phyloP scores from a whole-genome alignment of 2,329 filamentous ascomycete species.

The Alternaria viburni region DNA sequence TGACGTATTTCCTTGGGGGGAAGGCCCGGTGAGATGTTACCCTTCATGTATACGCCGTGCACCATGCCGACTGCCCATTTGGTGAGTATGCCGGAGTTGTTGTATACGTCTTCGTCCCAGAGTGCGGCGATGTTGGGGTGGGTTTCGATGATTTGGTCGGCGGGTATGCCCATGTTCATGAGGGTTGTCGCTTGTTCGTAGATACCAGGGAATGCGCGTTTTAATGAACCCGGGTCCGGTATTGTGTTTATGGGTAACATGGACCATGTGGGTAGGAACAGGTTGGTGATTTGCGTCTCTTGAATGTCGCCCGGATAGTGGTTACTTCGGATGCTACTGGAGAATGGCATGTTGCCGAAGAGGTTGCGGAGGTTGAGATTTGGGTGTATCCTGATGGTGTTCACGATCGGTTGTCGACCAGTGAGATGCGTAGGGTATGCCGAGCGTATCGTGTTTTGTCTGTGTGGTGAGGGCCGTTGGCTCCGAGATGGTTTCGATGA shows the following conservation, averaged over 20 bases:
- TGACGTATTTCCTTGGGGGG: not conserved
- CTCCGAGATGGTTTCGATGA: conserved; percentile 17
- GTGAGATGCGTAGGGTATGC: conserved; percentile 26
- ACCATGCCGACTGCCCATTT: conserved; percentile 32
- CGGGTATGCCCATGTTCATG: conserved; percentile 13
- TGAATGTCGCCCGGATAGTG: conserved; percentile 17
- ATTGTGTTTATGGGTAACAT: conserved; percentile 32
- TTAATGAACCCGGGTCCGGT: conserved; percentile 26
- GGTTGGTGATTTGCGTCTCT: conserved; percentile 16
- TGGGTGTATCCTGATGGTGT: conserved; percentile 28
- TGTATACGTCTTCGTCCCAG: conserved; percentile 25
- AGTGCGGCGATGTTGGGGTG: conserved; percentile 33
- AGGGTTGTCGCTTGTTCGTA: conserved; percentile 21
- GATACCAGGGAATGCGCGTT: conserved; percentile 13
- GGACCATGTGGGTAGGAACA: conserved; percentile 32
- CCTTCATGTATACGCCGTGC: conserved; percentile 25
- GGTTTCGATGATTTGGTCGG: conserved; percentile 20
- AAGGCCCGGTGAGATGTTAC: conserved; percentile 5
- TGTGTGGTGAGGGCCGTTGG: conserved; percentile 8
- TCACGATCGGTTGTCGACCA: conserved; percentile 27
- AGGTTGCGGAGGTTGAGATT: conserved; percentile 26
- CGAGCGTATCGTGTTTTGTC: conserved; percentile 10
- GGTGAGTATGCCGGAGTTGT: conserved; percentile 24
- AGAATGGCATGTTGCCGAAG: conserved; percentile 26
- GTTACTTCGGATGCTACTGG: conserved; percentile 15